A percentile compares a stretch with the other conserved stretches of the same genome.
Evolutionary conservation across 192 early-diverging fungal genomes (phyloP).

Genomic region (Backusella psychrophila): DNA sequence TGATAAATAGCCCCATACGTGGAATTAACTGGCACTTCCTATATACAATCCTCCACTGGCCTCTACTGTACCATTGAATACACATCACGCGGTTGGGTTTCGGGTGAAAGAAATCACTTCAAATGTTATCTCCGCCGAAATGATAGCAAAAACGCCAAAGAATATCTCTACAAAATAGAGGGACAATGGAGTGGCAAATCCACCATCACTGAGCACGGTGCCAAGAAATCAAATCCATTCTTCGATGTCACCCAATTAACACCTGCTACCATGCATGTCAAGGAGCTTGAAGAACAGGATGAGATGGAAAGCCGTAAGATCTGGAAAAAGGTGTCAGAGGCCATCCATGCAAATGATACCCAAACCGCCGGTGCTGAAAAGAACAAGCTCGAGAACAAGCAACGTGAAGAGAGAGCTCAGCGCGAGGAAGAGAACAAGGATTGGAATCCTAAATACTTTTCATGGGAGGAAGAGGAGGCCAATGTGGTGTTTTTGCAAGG

Average conservation of each 20-base stretch:
- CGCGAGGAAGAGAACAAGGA: conserved; percentile 49
- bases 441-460: conserved; percentile 22
- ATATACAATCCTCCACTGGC: conserved; percentile 58
- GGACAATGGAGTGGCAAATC: conserved; percentile 70
- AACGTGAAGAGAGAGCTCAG: conserved; percentile 52
- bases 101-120: conserved; percentile 74
- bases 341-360: conserved; percentile 61
- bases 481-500: conserved; percentile 11
- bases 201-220: conserved; percentile 45
- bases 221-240: conserved; percentile 47
- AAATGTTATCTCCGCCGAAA: conserved; percentile 46
- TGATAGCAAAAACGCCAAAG: conserved; percentile 21
- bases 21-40: conserved; percentile 46
- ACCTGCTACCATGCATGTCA: conserved; percentile 55
- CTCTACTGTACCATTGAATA: conserved; percentile 56
- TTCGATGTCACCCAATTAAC: conserved; percentile 56
- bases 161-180: conserved; percentile 32
- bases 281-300: conserved; percentile 53
- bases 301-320: conserved; percentile 62
- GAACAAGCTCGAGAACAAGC: conserved; percentile 59
- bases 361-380: conserved; percentile 61
- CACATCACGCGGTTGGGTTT: conserved; percentile 67
- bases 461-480: conserved; percentile 22
- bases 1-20: conserved; percentile 23
- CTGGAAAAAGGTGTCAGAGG: conserved; percentile 65